Evolutionary conservation across 2,329 filamentous ascomycete genomes (phyloP).

Genomic region (Colletotrichum melonis): DNA sequence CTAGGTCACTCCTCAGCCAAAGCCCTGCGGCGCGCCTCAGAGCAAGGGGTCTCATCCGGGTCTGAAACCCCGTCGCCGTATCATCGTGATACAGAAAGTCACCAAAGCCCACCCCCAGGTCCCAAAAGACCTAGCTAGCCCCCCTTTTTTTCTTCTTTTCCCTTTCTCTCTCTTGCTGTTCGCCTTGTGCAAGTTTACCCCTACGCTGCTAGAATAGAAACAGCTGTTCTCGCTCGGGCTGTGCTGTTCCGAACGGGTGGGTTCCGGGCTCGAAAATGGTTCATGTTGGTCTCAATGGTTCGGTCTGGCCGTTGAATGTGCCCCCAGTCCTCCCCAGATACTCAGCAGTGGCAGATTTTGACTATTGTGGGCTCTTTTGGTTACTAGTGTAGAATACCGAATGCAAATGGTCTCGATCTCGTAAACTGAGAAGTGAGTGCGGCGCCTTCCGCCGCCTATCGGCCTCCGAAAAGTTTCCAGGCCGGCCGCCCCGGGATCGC

Average conservation of each 20-base stretch:
- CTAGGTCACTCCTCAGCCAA: neutral
- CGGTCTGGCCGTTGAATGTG: neutral
- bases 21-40: neutral
- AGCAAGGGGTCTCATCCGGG: conserved; percentile 11
- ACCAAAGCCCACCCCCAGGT: neutral
- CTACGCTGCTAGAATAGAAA: neutral
- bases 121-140: neutral
- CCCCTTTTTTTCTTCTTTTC: neutral
- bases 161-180: too few species aligned
- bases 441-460: neutral
- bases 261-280: neutral
- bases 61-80: conserved; percentile 34
- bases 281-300: neutral
- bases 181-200: neutral
- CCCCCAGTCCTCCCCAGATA: neutral
- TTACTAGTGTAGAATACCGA: neutral
- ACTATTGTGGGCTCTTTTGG: neutral
- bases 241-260: neutral
- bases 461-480: neutral
- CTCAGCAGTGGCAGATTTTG: neutral
- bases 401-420: neutral
- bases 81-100: conserved; percentile 24
- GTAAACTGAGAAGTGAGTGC: neutral
- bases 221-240: neutral
- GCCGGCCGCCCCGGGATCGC: neutral